Percentiles rank a stretch among this genome's conserved stretches.
These are phyloP conservation scores for Passiflora organensis DNA, from an alignment of 345 rosid species.

Conservation along the genomic window DNA sequence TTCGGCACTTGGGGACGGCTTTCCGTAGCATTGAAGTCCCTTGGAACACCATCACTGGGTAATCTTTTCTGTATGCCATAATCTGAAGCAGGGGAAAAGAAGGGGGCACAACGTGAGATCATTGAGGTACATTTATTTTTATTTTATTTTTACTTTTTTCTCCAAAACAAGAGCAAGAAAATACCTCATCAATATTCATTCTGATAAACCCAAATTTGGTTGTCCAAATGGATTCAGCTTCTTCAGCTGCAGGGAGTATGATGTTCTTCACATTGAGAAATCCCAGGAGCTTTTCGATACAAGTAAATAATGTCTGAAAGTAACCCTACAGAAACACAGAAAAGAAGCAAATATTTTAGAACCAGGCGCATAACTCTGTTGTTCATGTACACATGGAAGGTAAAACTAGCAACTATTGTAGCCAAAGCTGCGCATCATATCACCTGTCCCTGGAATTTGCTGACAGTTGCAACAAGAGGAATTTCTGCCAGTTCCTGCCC, in stretches of 20 bases:
- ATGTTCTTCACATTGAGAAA: constrained; percentile 59
- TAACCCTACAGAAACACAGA: constrained; percentile 59
- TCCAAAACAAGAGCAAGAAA: background rate
- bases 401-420: background rate
- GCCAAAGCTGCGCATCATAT: background rate
- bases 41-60: constrained; percentile 69
- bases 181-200: constrained; percentile 60
- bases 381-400: background rate
- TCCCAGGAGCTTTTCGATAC: constrained; percentile 66
- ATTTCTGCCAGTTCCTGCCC: constrained; percentile 88
- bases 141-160: too few relatives aligned
- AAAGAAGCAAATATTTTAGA: background rate
- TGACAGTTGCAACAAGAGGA: constrained; percentile 81
- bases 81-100: constrained; percentile 28
- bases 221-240: constrained; percentile 88
- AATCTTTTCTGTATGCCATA: constrained; percentile 43
- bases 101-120: too few relatives aligned
- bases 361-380: too few relatives aligned
- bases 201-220: constrained; percentile 68
- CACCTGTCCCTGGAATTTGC: constrained; percentile 69
- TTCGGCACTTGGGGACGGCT: constrained; percentile 40
- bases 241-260: constrained; percentile 85
- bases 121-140: too few relatives aligned
- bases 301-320: constrained; percentile 67
- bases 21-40: constrained; percentile 84